phyloP scores from a whole-genome alignment of 345 rosid genomes.

The Luvunga scandens region DNA sequence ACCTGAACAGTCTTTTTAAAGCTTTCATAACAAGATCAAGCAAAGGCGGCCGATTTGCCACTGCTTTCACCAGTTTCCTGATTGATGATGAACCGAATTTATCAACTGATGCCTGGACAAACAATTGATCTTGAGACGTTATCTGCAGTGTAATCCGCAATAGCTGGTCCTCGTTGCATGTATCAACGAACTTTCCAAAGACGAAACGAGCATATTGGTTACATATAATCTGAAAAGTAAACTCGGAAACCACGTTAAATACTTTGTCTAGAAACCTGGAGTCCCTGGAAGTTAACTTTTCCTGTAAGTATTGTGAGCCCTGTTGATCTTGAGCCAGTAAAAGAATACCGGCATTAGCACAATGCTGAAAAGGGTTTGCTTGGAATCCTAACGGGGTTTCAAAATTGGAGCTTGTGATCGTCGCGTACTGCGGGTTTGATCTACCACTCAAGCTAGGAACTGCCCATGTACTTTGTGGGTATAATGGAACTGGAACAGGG shows the following conservation, averaged over 20 bases:
- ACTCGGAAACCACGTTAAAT: background rate
- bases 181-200: slow-evolving; percentile 19
- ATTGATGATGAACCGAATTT: slow-evolving; percentile 19
- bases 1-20: background rate
- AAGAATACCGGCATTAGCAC: background rate
- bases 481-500: background rate
- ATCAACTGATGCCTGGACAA: background rate
- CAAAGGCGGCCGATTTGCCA: background rate
- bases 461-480: background rate
- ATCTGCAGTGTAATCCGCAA: background rate
- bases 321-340: background rate
- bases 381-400: background rate
- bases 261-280: background rate
- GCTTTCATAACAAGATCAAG: background rate
- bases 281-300: background rate
- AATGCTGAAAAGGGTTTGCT: background rate
- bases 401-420: background rate
- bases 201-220: slow-evolving; percentile 18
- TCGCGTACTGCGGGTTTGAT: background rate
- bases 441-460: background rate
- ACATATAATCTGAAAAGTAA: slow-evolving; percentile 11
- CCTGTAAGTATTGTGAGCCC: slow-evolving; percentile 15
- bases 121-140: background rate
- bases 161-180: slow-evolving; percentile 8
- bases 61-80: slow-evolving; percentile 14